phyloP scores from a whole-genome alignment of 1,284 basidiomycete genomes.

The Naganishia cerealis region DNA sequence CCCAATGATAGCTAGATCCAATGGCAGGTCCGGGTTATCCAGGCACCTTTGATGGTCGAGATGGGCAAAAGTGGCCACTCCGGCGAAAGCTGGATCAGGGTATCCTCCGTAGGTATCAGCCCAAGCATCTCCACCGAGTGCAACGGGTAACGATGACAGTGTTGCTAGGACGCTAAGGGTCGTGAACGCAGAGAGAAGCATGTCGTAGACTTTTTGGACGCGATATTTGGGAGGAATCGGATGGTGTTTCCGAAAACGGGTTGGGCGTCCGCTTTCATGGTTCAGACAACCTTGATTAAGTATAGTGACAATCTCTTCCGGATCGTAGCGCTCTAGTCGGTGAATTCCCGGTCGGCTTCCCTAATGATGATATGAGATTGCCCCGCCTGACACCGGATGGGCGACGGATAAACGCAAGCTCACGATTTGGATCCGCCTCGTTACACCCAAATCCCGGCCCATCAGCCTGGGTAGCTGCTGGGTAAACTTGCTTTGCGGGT shows the following conservation, averaged over 20 bases:
- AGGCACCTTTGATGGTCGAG: slow-evolving; percentile 33
- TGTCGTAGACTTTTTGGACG: not conserved
- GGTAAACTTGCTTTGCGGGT: no score
- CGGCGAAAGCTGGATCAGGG: slow-evolving; percentile 41
- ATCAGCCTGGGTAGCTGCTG: no score
- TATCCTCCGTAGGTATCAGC: slow-evolving; percentile 42
- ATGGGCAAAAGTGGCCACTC: slow-evolving; percentile 31
- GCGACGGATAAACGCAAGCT: not conserved
- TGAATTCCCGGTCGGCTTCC: not conserved
- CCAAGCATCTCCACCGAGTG: slow-evolving; percentile 17
- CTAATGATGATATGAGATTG: not conserved
- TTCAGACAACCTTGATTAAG: not conserved
- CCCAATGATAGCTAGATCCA: slow-evolving; percentile 62
- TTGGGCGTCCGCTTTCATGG: not conserved
- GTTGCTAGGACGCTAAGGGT: not conserved
- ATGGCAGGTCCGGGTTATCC: slow-evolving; percentile 32
- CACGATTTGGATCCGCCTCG: not conserved
- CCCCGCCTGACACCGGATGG: not conserved
- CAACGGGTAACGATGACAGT: not conserved
- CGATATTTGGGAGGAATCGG: not conserved
- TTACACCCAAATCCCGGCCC: no score
- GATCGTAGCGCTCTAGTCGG: not conserved
- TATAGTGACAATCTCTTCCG: not conserved
- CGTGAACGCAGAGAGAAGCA: not conserved
- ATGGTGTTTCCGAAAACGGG: not conserved